A percentile compares a stretch with the other conserved stretches of the same genome.
Conservation (phyloP, 257 asterid species). For the Solanum medicagineum region DNA sequence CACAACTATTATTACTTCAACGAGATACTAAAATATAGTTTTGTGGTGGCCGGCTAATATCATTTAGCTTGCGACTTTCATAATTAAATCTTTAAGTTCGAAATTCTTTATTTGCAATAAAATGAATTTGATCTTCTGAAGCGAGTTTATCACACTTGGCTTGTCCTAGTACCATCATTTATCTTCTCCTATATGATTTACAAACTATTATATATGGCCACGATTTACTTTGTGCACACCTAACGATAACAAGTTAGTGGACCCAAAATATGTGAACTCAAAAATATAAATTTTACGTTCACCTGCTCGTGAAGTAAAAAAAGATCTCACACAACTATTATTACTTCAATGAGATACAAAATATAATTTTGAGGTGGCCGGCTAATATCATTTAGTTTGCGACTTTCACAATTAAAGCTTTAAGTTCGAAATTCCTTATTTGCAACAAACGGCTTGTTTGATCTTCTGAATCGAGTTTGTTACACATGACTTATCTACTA, state of each 20-base stretch:
- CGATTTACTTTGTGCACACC: accelerated
- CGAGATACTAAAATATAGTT: too few relatives aligned
- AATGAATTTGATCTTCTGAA: not conserved
- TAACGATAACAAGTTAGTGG: not conserved
- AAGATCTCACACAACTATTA: accelerated
- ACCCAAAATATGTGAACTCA: not conserved
- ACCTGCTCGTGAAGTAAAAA: not conserved
- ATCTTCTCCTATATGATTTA: not conserved
- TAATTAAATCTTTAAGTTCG: not conserved
- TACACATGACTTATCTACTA: not conserved
- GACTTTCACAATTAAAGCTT: not conserved
- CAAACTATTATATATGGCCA: accelerated
- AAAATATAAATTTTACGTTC: not conserved
- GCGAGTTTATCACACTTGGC: not conserved
- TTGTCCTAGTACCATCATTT: not conserved
- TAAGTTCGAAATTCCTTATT: not conserved
- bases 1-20: not conserved
- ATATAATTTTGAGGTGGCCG: too few relatives aligned
- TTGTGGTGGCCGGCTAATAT: too few relatives aligned
- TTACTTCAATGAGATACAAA: not conserved
- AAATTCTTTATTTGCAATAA: not conserved
- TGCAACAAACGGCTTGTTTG: not conserved
- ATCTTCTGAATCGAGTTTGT: not conserved
- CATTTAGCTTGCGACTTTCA: too few relatives aligned
- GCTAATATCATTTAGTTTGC: too few relatives aligned